Evolutionary conservation across 371 early-diverging fungal species (phyloP).

Genomic region (Zancudomyces culisetae): DNA sequence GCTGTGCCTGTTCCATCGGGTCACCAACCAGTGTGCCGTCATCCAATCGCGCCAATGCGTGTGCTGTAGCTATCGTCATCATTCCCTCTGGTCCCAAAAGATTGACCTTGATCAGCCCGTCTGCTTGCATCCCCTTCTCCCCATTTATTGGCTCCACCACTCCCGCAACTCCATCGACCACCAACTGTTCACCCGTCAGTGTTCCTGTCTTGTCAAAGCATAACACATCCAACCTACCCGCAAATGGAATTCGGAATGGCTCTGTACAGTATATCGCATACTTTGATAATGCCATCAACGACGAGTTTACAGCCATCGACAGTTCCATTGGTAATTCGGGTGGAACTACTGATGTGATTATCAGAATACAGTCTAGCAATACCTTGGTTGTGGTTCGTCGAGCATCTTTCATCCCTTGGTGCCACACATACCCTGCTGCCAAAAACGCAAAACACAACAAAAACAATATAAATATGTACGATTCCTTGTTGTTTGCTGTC

Average conservation of each 20-base stretch:
- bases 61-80: constrained; percentile 78
- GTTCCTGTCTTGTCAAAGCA: constrained; percentile 99
- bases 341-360: constrained; percentile 98
- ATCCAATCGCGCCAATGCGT: constrained; percentile 74
- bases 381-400: constrained; percentile 73
- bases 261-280: constrained; percentile 95
- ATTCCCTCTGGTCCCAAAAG: constrained; percentile 28
- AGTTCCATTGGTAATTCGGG: constrained; percentile 99
- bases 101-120: constrained; percentile 6
- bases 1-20: constrained; percentile 95
- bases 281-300: constrained; percentile 78
- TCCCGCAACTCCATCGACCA: constrained; percentile 82
- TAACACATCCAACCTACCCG: constrained; percentile 96
- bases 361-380: constrained; percentile 92
- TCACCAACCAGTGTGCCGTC: constrained; percentile 84
- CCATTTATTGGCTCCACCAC: too few species aligned
- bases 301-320: constrained; percentile 96
- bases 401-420: constrained; percentile 32
- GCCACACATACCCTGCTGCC: constrained; percentile 90
- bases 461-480: constrained; percentile 93
- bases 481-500: constrained; percentile 96
- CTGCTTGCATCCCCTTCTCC: constrained; percentile 7
- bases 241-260: constrained; percentile 99
- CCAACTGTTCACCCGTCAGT: constrained; percentile 89
- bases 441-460: constrained; percentile 91